Conservation (phyloP, 768 basidiomycete species). For the Cubamyces lactineus region DNA sequence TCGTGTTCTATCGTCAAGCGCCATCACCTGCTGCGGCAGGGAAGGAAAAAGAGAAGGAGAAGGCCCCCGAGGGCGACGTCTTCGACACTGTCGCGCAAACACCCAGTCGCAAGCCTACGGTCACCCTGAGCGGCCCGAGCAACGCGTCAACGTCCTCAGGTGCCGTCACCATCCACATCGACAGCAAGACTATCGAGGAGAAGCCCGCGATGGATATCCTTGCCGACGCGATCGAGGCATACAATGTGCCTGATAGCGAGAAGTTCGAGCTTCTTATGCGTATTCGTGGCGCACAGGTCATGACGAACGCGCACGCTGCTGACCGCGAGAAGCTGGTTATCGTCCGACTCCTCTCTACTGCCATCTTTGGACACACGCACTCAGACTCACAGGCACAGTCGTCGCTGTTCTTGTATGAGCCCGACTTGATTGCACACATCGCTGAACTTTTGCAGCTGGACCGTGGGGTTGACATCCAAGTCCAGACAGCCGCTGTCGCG, state of each 20-base stretch:
- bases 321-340: slow-evolving; percentile 81
- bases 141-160: slow-evolving; percentile 42
- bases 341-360: slow-evolving; percentile 83
- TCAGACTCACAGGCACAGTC: slow-evolving; percentile 77
- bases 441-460: slow-evolving; percentile 89
- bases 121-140: slow-evolving; percentile 34
- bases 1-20: slow-evolving; percentile 78
- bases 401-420: slow-evolving; percentile 91
- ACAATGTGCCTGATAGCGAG: slow-evolving; percentile 77
- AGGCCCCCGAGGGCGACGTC: slow-evolving; percentile 51
- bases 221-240: slow-evolving; percentile 66
- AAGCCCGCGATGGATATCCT: slow-evolving; percentile 78
- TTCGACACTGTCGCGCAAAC: slow-evolving; percentile 43
- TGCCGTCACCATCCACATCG: slow-evolving; percentile 64
- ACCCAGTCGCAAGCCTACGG: slow-evolving; percentile 51
- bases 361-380: slow-evolving; percentile 90
- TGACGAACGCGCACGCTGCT: slow-evolving; percentile 57
- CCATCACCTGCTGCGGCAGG: slow-evolving; percentile 24
- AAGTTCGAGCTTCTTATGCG: slow-evolving; percentile 88
- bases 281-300: slow-evolving; percentile 76
- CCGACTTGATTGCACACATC: slow-evolving; percentile 86
- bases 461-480: slow-evolving; percentile 62
- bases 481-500: slow-evolving; percentile 85
- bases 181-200: slow-evolving; percentile 58
- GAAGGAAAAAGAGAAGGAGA: slow-evolving; percentile 41